Percentiles rank a stretch among this genome's conserved stretches.
phyloP scores from a whole-genome alignment of 805 yeast species.

The Komagataella mondaviorum region DNA sequence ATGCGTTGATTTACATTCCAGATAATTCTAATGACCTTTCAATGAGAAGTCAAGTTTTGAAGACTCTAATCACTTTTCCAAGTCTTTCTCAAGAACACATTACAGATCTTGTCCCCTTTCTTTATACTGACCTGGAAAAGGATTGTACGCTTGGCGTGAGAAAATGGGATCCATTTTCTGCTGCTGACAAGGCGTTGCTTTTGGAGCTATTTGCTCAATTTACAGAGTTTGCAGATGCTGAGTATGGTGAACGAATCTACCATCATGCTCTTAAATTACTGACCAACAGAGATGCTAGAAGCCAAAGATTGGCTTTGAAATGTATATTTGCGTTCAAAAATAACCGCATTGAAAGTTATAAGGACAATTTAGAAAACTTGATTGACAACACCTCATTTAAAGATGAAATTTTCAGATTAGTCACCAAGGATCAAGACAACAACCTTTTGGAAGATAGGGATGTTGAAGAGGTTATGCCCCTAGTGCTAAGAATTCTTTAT shows the following conservation, averaged over 20 bases:
- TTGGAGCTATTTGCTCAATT: constrained; percentile 53
- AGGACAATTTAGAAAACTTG: constrained; percentile 58
- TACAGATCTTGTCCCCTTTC: constrained; percentile 38
- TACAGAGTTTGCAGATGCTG: constrained; percentile 43
- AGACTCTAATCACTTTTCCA: constrained; percentile 46
- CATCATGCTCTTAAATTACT: constrained; percentile 39
- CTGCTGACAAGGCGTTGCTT: constrained; percentile 24
- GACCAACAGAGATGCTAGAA: constrained; percentile 42
- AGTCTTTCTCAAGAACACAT: constrained; percentile 56
- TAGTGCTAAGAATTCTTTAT: constrained; percentile 64
- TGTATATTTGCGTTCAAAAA: constrained; percentile 55
- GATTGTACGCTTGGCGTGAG: constrained; percentile 9
- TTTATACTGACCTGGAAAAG: constrained; percentile 25
- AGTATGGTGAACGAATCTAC: constrained; percentile 38
- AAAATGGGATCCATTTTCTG: not conserved
- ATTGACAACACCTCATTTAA: constrained; percentile 75
- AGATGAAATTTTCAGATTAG: constrained; percentile 65
- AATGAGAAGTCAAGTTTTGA: constrained; percentile 42
- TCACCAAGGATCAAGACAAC: constrained; percentile 33
- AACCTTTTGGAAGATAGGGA: constrained; percentile 49
- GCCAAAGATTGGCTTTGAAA: constrained; percentile 63
- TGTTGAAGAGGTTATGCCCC: constrained; percentile 45
- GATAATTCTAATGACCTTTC: constrained; percentile 8
- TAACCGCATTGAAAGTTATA: constrained; percentile 47
- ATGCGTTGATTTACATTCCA: not conserved